Evolutionary conservation across 78 protist species (phyloP), one percentile per base, ranked within the genome.

Genomic region (Dictyostelium purpureum): DNA sequence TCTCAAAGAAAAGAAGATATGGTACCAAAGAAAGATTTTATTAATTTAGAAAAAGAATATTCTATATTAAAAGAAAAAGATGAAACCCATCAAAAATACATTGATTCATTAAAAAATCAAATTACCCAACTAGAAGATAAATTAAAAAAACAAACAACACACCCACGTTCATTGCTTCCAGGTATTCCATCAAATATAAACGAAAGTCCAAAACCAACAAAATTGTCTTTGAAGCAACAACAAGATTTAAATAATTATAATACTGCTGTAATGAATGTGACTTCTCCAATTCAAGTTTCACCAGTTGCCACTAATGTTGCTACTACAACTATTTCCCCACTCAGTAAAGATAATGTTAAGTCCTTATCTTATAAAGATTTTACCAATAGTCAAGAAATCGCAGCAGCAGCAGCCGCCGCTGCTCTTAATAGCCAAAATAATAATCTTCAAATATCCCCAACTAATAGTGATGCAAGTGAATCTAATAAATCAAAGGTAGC

Each of bases 41-140:
- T 21, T n/a, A 9, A n/a, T 9, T 19, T 69, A 16, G 47, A 73
- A 73, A 21, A 43, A 47, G 61, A 73, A 47, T 35, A 45, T 45
- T 19, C n/a, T 24, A 31, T 28, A 45, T 21, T 73, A 21, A 26
- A 26, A 73, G 59, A 73, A 40, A 73, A 43, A 33, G 79, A 73
- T 28, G n/a, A 14, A 19, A 45, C 54, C 3, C 40, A 73, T 73
- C 54, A 73, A 73, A 16, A 28, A 16, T 45, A 38, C 28, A 73
- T 73, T 47, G 63, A 73, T 61, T 49, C 87, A 24, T 66, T 66
- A 31, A 61, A 69, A 42, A 28, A 19, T n/a, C 76, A 69, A 69
- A 69, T 69, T 21, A n/a, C 26, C 5, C 47, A 69, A 42, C 33
- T 69, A 4, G 76, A 69, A n/a, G 76, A 69, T 38, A 38, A 42